These are phyloP conservation scores for Saccharomycopsis malanga DNA, from an alignment of 805 yeast species.

Conservation along the genomic window DNA sequence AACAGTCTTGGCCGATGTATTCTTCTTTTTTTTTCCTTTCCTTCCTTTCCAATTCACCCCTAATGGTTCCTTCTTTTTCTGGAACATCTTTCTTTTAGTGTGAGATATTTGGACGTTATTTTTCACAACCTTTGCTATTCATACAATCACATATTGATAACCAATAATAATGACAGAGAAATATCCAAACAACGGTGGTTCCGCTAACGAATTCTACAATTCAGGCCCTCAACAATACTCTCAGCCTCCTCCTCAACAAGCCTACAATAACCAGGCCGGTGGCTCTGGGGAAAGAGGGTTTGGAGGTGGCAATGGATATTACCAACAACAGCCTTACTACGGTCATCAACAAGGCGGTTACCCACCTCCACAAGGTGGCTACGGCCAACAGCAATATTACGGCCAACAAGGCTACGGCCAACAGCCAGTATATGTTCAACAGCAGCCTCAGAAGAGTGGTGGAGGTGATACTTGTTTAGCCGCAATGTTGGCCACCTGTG, in stretches of 20 bases:
- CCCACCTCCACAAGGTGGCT: not conserved
- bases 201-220: slow-evolving; percentile 14
- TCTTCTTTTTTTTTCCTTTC: not conserved
- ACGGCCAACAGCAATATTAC: slow-evolving; percentile 6
- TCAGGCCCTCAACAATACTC: slow-evolving; percentile 13
- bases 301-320: slow-evolving; percentile 2
- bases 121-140: no score
- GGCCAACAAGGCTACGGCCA: no score
- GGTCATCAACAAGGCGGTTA: slow-evolving; percentile 6
- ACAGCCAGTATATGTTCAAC: slow-evolving; percentile 18
- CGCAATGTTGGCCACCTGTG: slow-evolving; percentile 19
- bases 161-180: slow-evolving; percentile 11
- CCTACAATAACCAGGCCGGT: slow-evolving; percentile 1
- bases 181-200: not conserved
- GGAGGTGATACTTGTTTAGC: slow-evolving; percentile 15
- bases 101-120: no score
- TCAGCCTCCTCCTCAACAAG: slow-evolving; percentile 12
- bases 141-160: not conserved
- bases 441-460: slow-evolving; percentile 4
- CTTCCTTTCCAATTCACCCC: not conserved
- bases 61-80: not conserved
- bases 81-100: no score
- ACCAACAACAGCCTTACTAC: slow-evolving; percentile 14
- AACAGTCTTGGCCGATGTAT: slow-evolving; percentile 98
- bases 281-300: slow-evolving; percentile 5